Percentiles rank a stretch among this genome's conserved stretches.
Evolutionary conservation across 1,139 yeast genomes (phyloP).

Genomic region (Spathaspora sp.): DNA sequence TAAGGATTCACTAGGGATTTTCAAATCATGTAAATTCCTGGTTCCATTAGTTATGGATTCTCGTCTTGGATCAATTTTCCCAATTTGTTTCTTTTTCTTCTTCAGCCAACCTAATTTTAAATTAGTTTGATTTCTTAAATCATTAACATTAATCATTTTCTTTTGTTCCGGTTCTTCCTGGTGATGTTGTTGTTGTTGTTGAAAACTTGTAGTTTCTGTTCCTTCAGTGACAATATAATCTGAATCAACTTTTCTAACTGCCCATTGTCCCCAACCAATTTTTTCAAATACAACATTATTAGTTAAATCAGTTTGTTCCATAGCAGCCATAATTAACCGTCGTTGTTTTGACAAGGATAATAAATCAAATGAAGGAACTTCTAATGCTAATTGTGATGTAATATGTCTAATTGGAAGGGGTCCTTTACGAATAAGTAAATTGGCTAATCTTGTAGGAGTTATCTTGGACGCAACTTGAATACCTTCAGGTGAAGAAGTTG

Average conservation of each 20-base stretch:
- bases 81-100: conserved; percentile 16
- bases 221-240: conserved; percentile 51
- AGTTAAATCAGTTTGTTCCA: conserved; percentile 62
- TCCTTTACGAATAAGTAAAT: conserved; percentile 68
- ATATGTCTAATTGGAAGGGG: conserved; percentile 91
- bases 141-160: conserved; percentile 38
- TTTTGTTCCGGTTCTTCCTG: conserved; percentile 31
- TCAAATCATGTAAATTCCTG: conserved; percentile 46
- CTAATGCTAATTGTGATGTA: conserved; percentile 71
- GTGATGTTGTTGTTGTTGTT: conserved; percentile 15
- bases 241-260: conserved; percentile 59
- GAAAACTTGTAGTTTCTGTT: conserved; percentile 21
- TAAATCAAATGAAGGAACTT: conserved; percentile 77
- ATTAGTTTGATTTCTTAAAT: conserved; percentile 39
- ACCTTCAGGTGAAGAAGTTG: conserved; percentile 86
- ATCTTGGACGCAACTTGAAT: conserved; percentile 86
- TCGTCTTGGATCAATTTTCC: conserved; percentile 30
- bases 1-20: conserved; percentile 39
- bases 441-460: conserved; percentile 77
- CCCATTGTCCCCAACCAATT: conserved; percentile 99
- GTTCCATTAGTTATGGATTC: conserved; percentile 55
- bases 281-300: conserved; percentile 78
- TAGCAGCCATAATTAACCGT: conserved; percentile 83
- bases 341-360: conserved; percentile 86
- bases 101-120: conserved; percentile 48